These are phyloP conservation scores for Aspergillus sp. DNA, from an alignment of 2,329 filamentous ascomycete genomes.

Conservation along the genomic window DNA sequence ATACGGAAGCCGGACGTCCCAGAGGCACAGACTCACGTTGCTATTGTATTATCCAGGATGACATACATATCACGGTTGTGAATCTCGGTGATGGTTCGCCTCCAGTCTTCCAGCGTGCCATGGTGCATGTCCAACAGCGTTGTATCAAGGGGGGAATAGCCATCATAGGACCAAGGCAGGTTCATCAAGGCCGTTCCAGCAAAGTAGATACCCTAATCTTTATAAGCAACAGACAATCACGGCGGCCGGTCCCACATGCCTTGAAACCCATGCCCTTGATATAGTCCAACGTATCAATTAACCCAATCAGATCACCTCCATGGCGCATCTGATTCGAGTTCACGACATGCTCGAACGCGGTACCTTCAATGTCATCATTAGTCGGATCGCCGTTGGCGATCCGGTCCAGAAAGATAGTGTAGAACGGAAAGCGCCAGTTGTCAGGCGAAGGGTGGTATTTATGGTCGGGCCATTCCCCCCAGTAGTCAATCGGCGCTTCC, in stretches of 20 bases:
- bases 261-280: conserved; percentile 65
- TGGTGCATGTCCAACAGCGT: conserved; percentile 65
- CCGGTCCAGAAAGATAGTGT: conserved; percentile 63
- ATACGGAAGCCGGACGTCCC: not conserved
- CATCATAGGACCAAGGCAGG: conserved; percentile 62
- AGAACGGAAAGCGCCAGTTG: conserved; percentile 67
- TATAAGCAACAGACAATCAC: not conserved
- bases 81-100: conserved; percentile 58
- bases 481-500: conserved; percentile 57
- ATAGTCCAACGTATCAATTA: conserved; percentile 63
- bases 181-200: conserved; percentile 65
- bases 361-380: conserved; percentile 64
- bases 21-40: conserved; percentile 48
- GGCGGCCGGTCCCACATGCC: conserved; percentile 31
- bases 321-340: conserved; percentile 63
- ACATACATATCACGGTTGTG: conserved; percentile 65
- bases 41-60: conserved; percentile 65
- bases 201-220: conserved; percentile 56
- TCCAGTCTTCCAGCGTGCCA: conserved; percentile 60
- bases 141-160: conserved; percentile 61
- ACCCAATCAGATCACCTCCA: conserved; percentile 60
- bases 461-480: conserved; percentile 53
- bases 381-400: conserved; percentile 65
- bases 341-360: conserved; percentile 60
- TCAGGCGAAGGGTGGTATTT: conserved; percentile 55